Conservation (phyloP, 176 grass and related monocot species). For the Cenchrus purpureus region DNA sequence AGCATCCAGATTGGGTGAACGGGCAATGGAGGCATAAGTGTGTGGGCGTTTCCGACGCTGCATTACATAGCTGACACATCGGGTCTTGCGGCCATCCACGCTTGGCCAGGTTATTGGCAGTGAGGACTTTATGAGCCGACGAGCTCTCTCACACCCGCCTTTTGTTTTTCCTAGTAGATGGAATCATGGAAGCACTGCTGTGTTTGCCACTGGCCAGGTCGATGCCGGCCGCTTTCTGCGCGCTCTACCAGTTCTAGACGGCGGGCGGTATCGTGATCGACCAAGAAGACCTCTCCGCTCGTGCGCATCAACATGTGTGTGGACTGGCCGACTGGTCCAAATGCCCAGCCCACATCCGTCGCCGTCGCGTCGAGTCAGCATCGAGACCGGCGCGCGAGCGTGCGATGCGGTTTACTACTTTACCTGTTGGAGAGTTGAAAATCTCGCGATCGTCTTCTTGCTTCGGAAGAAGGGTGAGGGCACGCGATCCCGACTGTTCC, state of each 20-base stretch:
- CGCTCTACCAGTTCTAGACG: slow-evolving; percentile 1
- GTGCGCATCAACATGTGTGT: slow-evolving; percentile 13
- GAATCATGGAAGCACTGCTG: background rate
- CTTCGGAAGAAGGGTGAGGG: background rate
- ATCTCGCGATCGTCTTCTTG: background rate
- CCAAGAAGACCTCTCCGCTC: background rate
- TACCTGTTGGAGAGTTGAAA: background rate
- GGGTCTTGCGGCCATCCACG: no score
- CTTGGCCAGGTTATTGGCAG: no score
- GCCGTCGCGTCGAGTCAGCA: background rate
- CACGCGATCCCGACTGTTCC: background rate
- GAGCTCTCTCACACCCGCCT: no score
- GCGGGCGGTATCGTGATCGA: background rate
- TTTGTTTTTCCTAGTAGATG: no score
- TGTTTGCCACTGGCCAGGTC: background rate
- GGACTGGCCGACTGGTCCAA: background rate
- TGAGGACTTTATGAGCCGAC: no score
- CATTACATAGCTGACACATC: no score
- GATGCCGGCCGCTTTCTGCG: background rate
- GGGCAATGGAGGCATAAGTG: no score
- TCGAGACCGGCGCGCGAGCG: background rate
- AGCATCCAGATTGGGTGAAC: no score
- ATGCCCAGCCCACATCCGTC: background rate
- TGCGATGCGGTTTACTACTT: no score
- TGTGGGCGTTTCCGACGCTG: no score